Base-by-base conservation (phyloP, 179 eudicot species). In the Drosera spatulata region DNA sequence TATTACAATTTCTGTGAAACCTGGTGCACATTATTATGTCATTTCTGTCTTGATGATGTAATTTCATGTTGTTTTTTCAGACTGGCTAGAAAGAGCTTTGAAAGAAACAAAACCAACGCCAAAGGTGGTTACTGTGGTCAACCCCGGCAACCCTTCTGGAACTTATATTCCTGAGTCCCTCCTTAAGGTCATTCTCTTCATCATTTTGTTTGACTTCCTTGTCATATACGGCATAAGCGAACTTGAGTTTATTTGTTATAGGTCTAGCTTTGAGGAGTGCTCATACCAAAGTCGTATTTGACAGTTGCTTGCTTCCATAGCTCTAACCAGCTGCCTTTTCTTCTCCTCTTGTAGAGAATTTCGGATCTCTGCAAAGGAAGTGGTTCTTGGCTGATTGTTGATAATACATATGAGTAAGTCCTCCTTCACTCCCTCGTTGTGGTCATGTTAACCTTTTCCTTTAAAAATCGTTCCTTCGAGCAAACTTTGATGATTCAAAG, bases 131-230 rank as follows among this genome's bases (percentile, higher is more conserved):
- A 83, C 95, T 40, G 96, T 94, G 69, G 99, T 94, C 63, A 94
- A 94, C 79, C 99, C 99, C 22, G 99, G 99, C 55, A 94, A 94
- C 41, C 99, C 99, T n/a, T 90, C 99, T 47, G 99, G 99, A 71
- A 94, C 99, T 10, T 94, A 90, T 73, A 80, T 94, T 52, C 99
- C 99, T 3, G 91, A 83, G 53, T 75, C 85, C 57, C 91, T 90
- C 58, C 96, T 94, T 60, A 82, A 81, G 99, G 99, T 89, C 57
- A 56, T 57, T 63, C 58, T 69, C 69, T 68, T 67, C 70, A 51
- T 56, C 59, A 68, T 50, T 50, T 39, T 12, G 4, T 54, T 6
- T 43, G 14, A 5, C 44, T 6, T 44, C 62, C 43, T 33, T 43
- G 41, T 15, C 10, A 5, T 42, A 13, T 33, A 39, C 22, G 45